A percentile compares a stretch with the other conserved stretches of the same genome.
Evolutionary conservation across 192 early-diverging fungal species (phyloP).

Genomic region (Coemansia sp.): DNA sequence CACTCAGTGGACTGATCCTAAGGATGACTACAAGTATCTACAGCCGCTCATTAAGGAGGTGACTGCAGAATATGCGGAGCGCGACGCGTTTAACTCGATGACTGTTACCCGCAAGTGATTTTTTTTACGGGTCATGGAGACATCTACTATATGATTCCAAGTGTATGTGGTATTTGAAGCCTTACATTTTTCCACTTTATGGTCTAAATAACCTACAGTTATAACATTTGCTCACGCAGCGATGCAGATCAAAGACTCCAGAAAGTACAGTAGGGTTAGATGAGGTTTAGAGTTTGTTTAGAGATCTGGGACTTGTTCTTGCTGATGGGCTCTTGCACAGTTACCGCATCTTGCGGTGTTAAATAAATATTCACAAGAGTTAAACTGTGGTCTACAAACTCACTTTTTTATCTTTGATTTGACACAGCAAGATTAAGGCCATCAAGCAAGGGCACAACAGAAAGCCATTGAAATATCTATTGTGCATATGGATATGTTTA

Average conservation of each 20-base stretch:
- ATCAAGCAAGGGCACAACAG: not conserved
- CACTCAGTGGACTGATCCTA: slow-evolving; percentile 72
- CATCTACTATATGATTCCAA: too few species aligned
- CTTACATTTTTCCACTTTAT: not conserved
- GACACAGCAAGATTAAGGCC: not conserved
- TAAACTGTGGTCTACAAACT: not conserved
- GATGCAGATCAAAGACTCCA: not conserved
- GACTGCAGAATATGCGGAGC: slow-evolving; percentile 74
- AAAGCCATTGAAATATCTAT: not conserved
- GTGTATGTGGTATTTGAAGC: not conserved
- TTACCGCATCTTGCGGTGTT: not conserved
- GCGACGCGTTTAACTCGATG: slow-evolving; percentile 69
- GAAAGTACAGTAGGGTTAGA: not conserved
- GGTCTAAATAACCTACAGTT: not conserved
- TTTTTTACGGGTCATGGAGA: too few species aligned
- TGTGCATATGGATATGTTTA: not conserved
- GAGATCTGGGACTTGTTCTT: not conserved
- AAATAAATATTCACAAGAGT: too few species aligned
- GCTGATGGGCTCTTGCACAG: not conserved
- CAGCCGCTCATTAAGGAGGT: slow-evolving; percentile 78
- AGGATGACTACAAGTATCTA: slow-evolving; percentile 84
- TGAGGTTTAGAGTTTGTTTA: not conserved
- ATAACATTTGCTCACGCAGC: not conserved
- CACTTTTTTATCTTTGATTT: not conserved
- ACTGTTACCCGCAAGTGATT: slow-evolving; percentile 36